Evolutionary conservation across 176 grass and related monocot genomes (phyloP), one percentile per base, ranked within the genome.

Genomic region (Saccharum officinarum): DNA sequence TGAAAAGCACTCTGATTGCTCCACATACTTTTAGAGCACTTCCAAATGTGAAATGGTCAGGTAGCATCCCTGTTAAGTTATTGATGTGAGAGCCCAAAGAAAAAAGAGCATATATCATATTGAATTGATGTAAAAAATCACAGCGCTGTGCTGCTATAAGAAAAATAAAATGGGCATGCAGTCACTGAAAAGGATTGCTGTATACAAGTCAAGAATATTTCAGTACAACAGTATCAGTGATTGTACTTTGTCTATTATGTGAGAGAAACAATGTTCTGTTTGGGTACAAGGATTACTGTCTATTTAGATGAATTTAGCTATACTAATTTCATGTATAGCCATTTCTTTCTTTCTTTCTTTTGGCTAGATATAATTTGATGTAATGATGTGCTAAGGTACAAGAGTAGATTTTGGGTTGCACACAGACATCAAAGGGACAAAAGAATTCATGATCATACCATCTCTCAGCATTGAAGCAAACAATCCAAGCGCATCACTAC

Each of bases 31-130:
- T 94, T 68, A 97, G 80, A 85, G 84, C 75, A 76, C 81, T 94
- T 73, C 86, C 92, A 89, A 92, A 89, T 22, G 92, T 97, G 70
- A 94, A 91, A 80, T 89, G 90, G 69, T 97, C 95, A 41, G 92
- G 95, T 14, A 39, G 23, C 54, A 91, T 84, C 15, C 47, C 95
- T 97, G 88, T 91, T 33, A 40, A 78, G 46, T 37, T 61, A 31
- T 77, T 60, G 42, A 75, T 75, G 15, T 26, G 20, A 71, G 30
- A 75, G 72, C 60, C 13, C 22, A 71, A 79, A 26, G 18, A 65
- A 59, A 54, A 83, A 46, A 46, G 14, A 3, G 3, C 1, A 7
- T 15, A 50, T 37, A 17, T 45, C 26, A 68, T 5, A 74, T 64
- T 36, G 4, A 71, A 77, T 64, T 6, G 34, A 11, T 62, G 79